Percentiles rank a stretch among this genome's conserved stretches.
phyloP scores from a whole-genome alignment of 192 early-diverging fungal species.

The Dissophora ornata region DNA sequence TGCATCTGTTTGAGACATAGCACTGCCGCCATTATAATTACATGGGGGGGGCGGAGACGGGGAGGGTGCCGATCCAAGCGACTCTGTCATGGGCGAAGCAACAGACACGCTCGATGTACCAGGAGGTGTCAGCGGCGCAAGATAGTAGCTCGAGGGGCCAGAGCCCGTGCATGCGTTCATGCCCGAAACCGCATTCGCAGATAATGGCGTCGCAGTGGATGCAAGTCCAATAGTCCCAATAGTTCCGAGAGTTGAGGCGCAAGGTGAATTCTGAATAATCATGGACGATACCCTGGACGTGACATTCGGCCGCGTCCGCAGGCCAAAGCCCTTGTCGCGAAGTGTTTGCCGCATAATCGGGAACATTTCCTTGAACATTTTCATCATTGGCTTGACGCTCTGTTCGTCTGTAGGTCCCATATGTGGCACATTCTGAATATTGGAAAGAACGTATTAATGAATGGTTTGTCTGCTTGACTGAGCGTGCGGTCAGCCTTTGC shows the following conservation, averaged over 20 bases:
- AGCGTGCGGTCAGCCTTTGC: too few relatives aligned
- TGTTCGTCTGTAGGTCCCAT: slow-evolving; percentile 38
- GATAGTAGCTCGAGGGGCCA: slow-evolving; percentile 31
- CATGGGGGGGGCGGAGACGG: slow-evolving; percentile 32
- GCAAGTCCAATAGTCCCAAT: slow-evolving; percentile 12
- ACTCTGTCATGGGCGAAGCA: slow-evolving; percentile 39
- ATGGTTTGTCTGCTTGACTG: too few relatives aligned
- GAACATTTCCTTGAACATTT: slow-evolving; percentile 51
- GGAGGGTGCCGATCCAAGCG: slow-evolving; percentile 41
- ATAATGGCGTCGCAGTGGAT: slow-evolving; percentile 23
- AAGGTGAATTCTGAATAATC: slow-evolving; percentile 23
- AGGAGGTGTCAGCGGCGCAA: slow-evolving; percentile 48
- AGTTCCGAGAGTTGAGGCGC: slow-evolving; percentile 8
- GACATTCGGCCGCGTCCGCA: slow-evolving; percentile 39
- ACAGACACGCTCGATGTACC: slow-evolving; percentile 34
- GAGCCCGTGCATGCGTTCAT: slow-evolving; percentile 6
- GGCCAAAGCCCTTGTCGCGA: slow-evolving; percentile 51
- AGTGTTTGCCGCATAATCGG: slow-evolving; percentile 43
- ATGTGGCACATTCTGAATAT: slow-evolving; percentile 29
- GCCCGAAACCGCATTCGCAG: slow-evolving; percentile 23
- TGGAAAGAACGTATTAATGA: neutral
- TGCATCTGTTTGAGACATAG: neutral
- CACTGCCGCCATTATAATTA: neutral
- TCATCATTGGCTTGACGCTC: slow-evolving; percentile 47
- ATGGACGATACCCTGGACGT: slow-evolving; percentile 42